These are phyloP conservation scores for Tuber melanosporum DNA, from an alignment of 495 filamentous ascomycete species.

Conservation along the genomic window DNA sequence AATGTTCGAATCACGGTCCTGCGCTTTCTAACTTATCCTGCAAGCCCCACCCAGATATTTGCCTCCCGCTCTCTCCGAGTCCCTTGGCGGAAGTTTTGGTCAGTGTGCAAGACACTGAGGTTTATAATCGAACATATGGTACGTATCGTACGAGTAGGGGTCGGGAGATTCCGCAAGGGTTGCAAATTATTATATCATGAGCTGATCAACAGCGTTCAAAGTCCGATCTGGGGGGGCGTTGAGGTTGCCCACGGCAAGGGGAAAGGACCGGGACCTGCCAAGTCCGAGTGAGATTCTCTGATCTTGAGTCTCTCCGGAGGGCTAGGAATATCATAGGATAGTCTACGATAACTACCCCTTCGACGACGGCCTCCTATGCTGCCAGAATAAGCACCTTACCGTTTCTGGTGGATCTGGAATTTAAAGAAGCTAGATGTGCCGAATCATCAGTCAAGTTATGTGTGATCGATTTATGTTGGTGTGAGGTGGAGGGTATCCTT, in stretches of 20 bases:
- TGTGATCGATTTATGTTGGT: no score
- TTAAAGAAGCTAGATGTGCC: no score
- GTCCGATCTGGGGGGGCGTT: background rate
- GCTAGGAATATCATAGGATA: background rate
- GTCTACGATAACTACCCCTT: background rate
- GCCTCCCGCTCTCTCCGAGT: background rate
- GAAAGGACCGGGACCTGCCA: background rate
- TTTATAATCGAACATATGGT: background rate
- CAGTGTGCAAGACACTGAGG: background rate
- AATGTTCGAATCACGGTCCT: background rate
- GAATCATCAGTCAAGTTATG: no score
- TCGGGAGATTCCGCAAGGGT: background rate
- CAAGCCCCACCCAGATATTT: background rate
- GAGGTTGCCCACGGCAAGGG: background rate
- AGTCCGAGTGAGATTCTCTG: constrained; percentile 1
- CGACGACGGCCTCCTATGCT: background rate
- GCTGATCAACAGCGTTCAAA: background rate
- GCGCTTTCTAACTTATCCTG: background rate
- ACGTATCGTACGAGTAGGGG: background rate
- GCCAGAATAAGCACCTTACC: background rate
- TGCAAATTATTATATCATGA: background rate
- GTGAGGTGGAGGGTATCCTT: no score
- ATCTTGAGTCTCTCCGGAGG: background rate
- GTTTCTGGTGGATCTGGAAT: no score
- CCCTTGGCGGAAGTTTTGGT: background rate